Conservation (phyloP, 495 filamentous ascomycete species). For the Penicillium verhagenii region DNA sequence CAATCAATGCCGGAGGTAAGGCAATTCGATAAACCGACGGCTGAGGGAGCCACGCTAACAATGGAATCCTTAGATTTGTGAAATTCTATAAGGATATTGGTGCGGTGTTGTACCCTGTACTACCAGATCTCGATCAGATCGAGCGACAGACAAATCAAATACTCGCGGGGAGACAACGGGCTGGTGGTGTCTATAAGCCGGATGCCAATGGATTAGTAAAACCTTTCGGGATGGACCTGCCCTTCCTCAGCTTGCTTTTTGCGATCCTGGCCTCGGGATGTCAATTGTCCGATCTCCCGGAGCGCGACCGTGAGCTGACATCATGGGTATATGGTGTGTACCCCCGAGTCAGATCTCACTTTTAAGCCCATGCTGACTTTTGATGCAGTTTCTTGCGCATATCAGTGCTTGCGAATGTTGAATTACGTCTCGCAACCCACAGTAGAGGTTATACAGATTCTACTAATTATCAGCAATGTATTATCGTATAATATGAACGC, state of each 20-base stretch:
- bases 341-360: neutral
- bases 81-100: slow-evolving; percentile 73
- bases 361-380: slow-evolving; percentile 9
- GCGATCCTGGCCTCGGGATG: slow-evolving; percentile 77
- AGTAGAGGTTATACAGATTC: slow-evolving; percentile 55
- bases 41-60: neutral
- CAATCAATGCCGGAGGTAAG: slow-evolving; percentile 59
- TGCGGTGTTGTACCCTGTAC: slow-evolving; percentile 75
- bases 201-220: slow-evolving; percentile 37
- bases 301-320: slow-evolving; percentile 55
- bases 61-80: slow-evolving; percentile 53
- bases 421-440: slow-evolving; percentile 60
- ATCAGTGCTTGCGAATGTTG: slow-evolving; percentile 60
- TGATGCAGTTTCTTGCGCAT: slow-evolving; percentile 55
- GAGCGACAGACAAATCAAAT: slow-evolving; percentile 66
- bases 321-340: slow-evolving; percentile 59
- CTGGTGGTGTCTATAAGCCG: slow-evolving; percentile 41
- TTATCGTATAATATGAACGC: slow-evolving; percentile 65
- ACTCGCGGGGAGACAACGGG: slow-evolving; percentile 60
- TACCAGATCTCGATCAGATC: slow-evolving; percentile 65
- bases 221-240: slow-evolving; percentile 44
- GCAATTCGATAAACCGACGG: neutral
- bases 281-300: slow-evolving; percentile 69
- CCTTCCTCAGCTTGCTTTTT: slow-evolving; percentile 56
- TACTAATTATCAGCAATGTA: slow-evolving; percentile 60